Evolutionary conservation across 139 green algal genomes (phyloP), one percentile per base, ranked within the genome.

Genomic region (Chlamydomonas urium): DNA sequence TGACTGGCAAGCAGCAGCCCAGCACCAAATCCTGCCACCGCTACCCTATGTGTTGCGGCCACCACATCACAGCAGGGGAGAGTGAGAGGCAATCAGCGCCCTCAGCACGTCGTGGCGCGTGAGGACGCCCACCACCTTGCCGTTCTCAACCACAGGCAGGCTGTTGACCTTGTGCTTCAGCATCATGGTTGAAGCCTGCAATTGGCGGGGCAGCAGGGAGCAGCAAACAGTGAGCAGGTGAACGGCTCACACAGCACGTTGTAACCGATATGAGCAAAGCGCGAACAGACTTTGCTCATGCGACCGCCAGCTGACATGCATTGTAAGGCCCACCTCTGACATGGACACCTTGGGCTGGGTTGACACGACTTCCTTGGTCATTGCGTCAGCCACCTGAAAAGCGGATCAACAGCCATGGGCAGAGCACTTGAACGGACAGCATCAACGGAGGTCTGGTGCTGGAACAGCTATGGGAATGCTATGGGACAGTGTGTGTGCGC

Each of bases 91-190:
- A 21, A 77, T 73, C 31, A 83, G 72, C 29, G 66, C 72, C 3
- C 72, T n/a, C 5, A 83, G 60, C 47, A 83, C 71, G 36, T 83
- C 77, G 47, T 83, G 77, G 0, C 77, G 36, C 5, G 77, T 76
- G 21, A 83, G 28, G 1, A 79, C 23, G 32, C 77, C 77, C 24
- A 83, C 71, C 31, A 83, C 77, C 47, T 69, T 74, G 10, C 35
- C 59, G 19, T n/a, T 38, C 48, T 83, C 72, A 1, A 78, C 60
- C 35, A 82, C 76, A 5, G 77, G 77, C 77, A 83, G 50, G 35
- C 71, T 10, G 67, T 83, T 78, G 17, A 82, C 53, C 23, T 56
- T n/a, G n/a, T 73, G 45, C 28, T 47, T 19, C n/a, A 63, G 47
- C 66, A 73, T 73, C 29, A 59, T 33, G 32, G 6, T 56, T 8